phyloP scores from a whole-genome alignment of 805 yeast genomes.

The Wickerhamomyces alni region DNA sequence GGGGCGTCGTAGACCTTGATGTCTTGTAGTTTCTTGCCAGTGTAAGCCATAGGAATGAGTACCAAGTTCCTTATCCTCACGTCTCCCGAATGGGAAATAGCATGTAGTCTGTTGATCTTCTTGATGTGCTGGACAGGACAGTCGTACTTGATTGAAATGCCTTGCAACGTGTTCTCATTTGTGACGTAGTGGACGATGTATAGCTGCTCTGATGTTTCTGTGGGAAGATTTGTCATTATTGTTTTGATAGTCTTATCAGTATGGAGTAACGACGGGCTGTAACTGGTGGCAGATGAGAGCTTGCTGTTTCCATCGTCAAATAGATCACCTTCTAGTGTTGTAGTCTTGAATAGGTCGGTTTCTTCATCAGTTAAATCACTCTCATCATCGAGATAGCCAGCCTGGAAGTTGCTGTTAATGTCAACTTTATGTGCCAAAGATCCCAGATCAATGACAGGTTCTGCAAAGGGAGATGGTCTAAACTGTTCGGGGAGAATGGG shows the following conservation, averaged over 20 bases:
- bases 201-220: neutral
- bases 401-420: no score
- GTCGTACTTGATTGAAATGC: constrained; percentile 2
- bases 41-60: neutral
- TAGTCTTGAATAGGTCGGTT: no score
- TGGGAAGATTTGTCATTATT: neutral
- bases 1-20: neutral
- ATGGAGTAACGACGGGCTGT: neutral
- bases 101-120: constrained; percentile 1
- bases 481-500: no score
- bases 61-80: constrained; percentile 1
- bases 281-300: no score
- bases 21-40: neutral
- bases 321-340: no score
- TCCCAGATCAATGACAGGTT: no score
- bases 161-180: constrained; percentile 2
- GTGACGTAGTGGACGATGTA: constrained; percentile 5
- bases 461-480: no score
- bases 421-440: no score
- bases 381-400: no score
- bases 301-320: no score
- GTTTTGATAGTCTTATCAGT: neutral
- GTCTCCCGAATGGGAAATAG: neutral
- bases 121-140: constrained; percentile 1
- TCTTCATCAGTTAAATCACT: no score